These are phyloP conservation scores for Tulasnella sp. DNA, from an alignment of 768 basidiomycete genomes.

Conservation along the genomic window DNA sequence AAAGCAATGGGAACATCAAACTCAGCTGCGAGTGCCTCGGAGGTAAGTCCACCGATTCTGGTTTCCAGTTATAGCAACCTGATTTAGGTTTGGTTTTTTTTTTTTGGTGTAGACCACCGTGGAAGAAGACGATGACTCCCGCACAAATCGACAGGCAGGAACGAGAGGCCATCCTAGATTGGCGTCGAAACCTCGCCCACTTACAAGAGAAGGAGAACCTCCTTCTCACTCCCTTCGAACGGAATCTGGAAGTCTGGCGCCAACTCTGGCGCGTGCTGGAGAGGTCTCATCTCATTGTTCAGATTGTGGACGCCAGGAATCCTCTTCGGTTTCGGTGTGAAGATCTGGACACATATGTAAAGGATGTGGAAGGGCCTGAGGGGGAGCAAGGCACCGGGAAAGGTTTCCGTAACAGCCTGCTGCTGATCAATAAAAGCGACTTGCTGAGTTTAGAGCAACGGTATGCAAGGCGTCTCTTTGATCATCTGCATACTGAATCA, in stretches of 20 bases:
- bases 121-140: conserved; percentile 72
- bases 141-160: conserved; percentile 80
- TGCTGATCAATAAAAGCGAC: conserved; percentile 95
- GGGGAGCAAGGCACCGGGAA: conserved; percentile 69
- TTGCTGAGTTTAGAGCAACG: conserved; percentile 78
- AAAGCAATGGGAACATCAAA: conserved; percentile 64
- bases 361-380: conserved; percentile 72
- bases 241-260: conserved; percentile 96
- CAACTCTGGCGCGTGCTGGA: conserved; percentile 97
- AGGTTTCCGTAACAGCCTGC: conserved; percentile 57
- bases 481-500: not conserved
- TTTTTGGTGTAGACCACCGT: conserved; percentile 54
- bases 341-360: conserved; percentile 78
- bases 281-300: conserved; percentile 85
- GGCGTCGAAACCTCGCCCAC: conserved; percentile 83
- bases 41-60: conserved; percentile 22
- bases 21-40: conserved; percentile 74
- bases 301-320: conserved; percentile 95
- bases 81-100: too few species aligned
- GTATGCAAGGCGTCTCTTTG: conserved; percentile 31
- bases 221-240: conserved; percentile 91
- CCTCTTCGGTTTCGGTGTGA: conserved; percentile 87
- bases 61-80: too few species aligned
- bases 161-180: conserved; percentile 81
- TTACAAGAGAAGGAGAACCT: conserved; percentile 80